A percentile compares a stretch with the other conserved stretches of the same genome.
These are phyloP conservation scores for Trametes villosa DNA, from an alignment of 768 basidiomycete genomes.

Conservation along the genomic window DNA sequence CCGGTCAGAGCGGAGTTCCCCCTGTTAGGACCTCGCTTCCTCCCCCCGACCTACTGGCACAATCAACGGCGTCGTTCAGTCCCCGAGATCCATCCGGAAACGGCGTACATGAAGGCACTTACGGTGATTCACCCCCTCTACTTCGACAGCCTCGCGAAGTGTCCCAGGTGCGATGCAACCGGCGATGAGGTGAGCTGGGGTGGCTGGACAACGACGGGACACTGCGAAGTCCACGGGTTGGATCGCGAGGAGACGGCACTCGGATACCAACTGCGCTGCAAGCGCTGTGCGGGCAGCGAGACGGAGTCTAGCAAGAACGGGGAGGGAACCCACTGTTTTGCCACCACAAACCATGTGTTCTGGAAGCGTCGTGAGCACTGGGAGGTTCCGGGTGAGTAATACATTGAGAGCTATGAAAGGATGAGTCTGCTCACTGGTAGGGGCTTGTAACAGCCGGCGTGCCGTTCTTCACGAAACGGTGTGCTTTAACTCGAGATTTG, in stretches of 20 bases:
- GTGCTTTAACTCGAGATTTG: slow-evolving; percentile 29
- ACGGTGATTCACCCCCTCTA: slow-evolving; percentile 31
- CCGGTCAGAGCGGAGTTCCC: slow-evolving; percentile 18
- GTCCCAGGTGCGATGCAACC: slow-evolving; percentile 19
- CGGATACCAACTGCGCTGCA: slow-evolving; percentile 24
- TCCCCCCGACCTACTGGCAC: slow-evolving; percentile 25
- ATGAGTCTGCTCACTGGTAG: too few relatives aligned
- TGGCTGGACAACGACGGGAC: slow-evolving; percentile 24
- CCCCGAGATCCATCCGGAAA: slow-evolving; percentile 8
- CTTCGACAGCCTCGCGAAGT: slow-evolving; percentile 16
- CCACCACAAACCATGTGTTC: slow-evolving; percentile 27
- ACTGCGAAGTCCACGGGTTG: slow-evolving; percentile 28
- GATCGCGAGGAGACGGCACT: slow-evolving; percentile 18
- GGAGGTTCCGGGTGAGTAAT: slow-evolving; percentile 27
- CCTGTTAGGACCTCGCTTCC: slow-evolving; percentile 29
- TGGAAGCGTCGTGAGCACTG: slow-evolving; percentile 28
- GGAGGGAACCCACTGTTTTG: slow-evolving; percentile 21
- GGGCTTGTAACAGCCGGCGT: slow-evolving; percentile 26
- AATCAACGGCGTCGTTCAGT: slow-evolving; percentile 5
- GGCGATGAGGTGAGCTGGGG: slow-evolving; percentile 17
- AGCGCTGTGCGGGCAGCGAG: slow-evolving; percentile 9
- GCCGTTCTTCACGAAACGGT: slow-evolving; percentile 29
- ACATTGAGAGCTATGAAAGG: background rate
- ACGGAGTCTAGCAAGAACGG: background rate
- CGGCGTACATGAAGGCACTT: slow-evolving; percentile 28